Evolutionary conservation across 129 eudicot genomes (phyloP).

Genomic region (Flaveria brownii): DNA sequence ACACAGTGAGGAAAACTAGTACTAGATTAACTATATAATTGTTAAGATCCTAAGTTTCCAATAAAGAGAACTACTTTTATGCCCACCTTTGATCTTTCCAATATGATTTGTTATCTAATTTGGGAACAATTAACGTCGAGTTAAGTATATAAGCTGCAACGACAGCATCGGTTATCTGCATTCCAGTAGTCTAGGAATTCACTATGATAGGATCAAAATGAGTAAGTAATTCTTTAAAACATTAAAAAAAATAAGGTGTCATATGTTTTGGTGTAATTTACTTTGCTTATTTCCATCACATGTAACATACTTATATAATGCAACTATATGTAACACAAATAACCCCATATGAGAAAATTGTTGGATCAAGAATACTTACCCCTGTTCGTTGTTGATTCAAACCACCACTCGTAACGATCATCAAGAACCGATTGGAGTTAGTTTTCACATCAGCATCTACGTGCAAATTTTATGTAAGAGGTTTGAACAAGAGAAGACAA

Average conservation of each 20-base stretch:
- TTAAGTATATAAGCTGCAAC: conserved; percentile 71
- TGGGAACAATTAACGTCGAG: conserved; percentile 61
- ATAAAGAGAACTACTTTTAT: background rate
- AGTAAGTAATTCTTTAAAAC: background rate
- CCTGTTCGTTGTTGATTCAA: conserved; percentile 77
- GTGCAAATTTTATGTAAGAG: background rate
- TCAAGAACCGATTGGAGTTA: conserved; percentile 48
- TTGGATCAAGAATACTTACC: conserved; percentile 31
- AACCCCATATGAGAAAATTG: background rate
- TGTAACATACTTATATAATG: background rate
- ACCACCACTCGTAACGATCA: conserved; percentile 75
- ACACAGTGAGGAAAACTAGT: conserved; percentile 21
- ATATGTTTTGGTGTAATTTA: background rate
- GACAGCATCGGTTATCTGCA: conserved; percentile 65
- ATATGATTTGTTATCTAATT: conserved; percentile 56
- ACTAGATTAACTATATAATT: background rate
- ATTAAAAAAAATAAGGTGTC: background rate
- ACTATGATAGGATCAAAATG: background rate
- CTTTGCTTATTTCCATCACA: background rate
- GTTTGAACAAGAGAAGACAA: too few species aligned
- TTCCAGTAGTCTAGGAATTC: background rate
- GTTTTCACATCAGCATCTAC: conserved; percentile 66
- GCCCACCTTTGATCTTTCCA: conserved; percentile 71
- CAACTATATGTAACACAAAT: too few species aligned
- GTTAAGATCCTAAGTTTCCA: background rate